Evolutionary conservation across 2,329 filamentous ascomycete genomes (phyloP).

Genomic region (Talaromyces sp.): DNA sequence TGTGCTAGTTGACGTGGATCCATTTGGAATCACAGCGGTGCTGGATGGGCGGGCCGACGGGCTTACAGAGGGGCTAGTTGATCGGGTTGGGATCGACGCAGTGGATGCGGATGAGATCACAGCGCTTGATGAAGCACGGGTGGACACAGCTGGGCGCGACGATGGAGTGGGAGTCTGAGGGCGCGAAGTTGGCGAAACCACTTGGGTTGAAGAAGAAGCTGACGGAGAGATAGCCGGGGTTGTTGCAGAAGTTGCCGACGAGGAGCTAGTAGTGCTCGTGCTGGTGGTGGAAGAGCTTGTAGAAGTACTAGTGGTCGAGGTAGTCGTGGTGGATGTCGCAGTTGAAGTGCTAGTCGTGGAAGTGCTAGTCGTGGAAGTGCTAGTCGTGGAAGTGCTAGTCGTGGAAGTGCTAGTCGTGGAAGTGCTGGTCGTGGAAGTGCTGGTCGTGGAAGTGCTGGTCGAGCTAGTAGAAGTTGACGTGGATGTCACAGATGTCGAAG

Average conservation of each 20-base stretch:
- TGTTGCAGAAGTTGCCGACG: background rate
- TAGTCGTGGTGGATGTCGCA: background rate
- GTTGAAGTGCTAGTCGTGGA: background rate
- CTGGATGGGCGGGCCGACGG: background rate
- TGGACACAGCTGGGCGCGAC: background rate
- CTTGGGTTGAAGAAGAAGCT: background rate
- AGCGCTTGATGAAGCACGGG: background rate
- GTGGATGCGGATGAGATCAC: background rate
- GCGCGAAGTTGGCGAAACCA: background rate
- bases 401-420: background rate
- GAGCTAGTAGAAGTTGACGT: background rate
- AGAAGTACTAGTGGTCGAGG: background rate
- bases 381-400: background rate
- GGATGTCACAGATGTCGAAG: background rate
- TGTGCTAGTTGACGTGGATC: background rate
- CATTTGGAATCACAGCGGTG: background rate
- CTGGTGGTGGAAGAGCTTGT: background rate
- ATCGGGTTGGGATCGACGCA: background rate
- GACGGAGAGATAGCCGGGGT: constrained; percentile 1
- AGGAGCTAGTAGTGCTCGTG: background rate
- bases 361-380: background rate
- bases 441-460: background rate
- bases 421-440: background rate
- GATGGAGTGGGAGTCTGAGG: background rate
- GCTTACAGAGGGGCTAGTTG: background rate